Evolutionary conservation across 1,284 basidiomycete species (phyloP).

Genomic region (Rhodotorula sp.): DNA sequence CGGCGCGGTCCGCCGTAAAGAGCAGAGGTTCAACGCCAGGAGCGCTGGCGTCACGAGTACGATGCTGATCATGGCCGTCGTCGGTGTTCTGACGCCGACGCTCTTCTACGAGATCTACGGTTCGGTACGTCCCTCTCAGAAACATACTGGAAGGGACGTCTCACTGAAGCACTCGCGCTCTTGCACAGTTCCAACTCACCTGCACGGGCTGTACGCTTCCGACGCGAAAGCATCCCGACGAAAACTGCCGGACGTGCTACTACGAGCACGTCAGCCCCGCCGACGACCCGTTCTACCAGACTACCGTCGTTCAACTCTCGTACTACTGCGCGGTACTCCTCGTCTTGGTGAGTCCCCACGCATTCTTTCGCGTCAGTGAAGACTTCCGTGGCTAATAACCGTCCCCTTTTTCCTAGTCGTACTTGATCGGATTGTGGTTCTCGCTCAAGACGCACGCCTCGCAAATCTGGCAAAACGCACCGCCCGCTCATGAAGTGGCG

Average conservation of each 20-base stretch:
- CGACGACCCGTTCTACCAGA: constrained; percentile 93
- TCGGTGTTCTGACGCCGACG: constrained; percentile 91
- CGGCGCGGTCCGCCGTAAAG: constrained; percentile 86
- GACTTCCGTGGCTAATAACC: background rate
- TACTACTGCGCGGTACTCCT: constrained; percentile 89
- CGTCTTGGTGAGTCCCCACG: constrained; percentile 67
- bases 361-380: background rate
- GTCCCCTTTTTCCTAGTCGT: constrained; percentile 63
- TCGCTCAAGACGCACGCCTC: constrained; percentile 95
- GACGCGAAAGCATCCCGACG: constrained; percentile 46
- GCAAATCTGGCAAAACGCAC: constrained; percentile 96
- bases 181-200: constrained; percentile 77
- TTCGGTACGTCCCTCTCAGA: constrained; percentile 64
- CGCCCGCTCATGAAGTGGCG: constrained; percentile 38
- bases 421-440: constrained; percentile 97
- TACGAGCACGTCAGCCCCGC: constrained; percentile 93
- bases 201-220: constrained; percentile 79
- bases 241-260: constrained; percentile 77
- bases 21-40: constrained; percentile 97
- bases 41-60: constrained; percentile 97
- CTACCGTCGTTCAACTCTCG: constrained; percentile 88
- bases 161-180: constrained; percentile 9
- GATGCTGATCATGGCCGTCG: constrained; percentile 99
- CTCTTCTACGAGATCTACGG: constrained; percentile 99
- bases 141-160: background rate